These are phyloP conservation scores for Eurotiales sp. DNA, from an alignment of 2,329 filamentous ascomycete species.

Conservation along the genomic window DNA sequence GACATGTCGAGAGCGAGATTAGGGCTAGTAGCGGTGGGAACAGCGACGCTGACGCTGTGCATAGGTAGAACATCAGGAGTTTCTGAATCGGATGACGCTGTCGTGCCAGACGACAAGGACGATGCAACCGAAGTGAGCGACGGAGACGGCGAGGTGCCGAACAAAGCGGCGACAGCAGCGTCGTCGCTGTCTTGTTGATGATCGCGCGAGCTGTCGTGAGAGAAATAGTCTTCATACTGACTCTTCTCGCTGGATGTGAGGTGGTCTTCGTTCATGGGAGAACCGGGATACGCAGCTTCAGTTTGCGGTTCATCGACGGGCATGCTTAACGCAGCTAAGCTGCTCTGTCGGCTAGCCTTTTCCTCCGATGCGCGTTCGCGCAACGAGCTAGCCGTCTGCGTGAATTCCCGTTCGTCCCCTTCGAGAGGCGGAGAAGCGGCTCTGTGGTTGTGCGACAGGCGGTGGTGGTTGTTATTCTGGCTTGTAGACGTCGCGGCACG, in stretches of 20 bases:
- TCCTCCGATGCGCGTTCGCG: slow-evolving; percentile 52
- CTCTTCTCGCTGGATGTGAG: slow-evolving; percentile 26
- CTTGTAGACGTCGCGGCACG: slow-evolving; percentile 5
- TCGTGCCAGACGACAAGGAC: slow-evolving; percentile 41
- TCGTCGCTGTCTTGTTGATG: slow-evolving; percentile 31
- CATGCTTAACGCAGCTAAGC: slow-evolving; percentile 31
- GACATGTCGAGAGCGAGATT: slow-evolving; percentile 19
- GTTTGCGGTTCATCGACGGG: slow-evolving; percentile 19
- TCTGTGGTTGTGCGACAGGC: slow-evolving; percentile 59
- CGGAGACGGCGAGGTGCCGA: slow-evolving; percentile 41
- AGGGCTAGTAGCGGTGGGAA: not conserved
- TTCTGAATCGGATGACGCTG: slow-evolving; percentile 31
- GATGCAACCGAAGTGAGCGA: slow-evolving; percentile 40
- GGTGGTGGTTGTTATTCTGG: slow-evolving; percentile 39
- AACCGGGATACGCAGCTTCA: slow-evolving; percentile 27
- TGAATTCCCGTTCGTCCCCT: slow-evolving; percentile 94
- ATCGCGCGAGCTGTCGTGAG: slow-evolving; percentile 23
- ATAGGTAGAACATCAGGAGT: slow-evolving; percentile 21
- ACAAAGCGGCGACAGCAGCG: slow-evolving; percentile 32
- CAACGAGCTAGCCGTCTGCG: slow-evolving; percentile 84
- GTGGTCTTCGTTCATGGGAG: slow-evolving; percentile 29
- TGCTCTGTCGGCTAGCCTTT: slow-evolving; percentile 28
- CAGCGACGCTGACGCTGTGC: slow-evolving; percentile 10
- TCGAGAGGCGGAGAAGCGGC: slow-evolving; percentile 86
- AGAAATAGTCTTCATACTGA: slow-evolving; percentile 35